These are phyloP conservation scores for Sporothrix brasiliensis DNA, from an alignment of 2,329 filamentous ascomycete genomes.

Conservation along the genomic window DNA sequence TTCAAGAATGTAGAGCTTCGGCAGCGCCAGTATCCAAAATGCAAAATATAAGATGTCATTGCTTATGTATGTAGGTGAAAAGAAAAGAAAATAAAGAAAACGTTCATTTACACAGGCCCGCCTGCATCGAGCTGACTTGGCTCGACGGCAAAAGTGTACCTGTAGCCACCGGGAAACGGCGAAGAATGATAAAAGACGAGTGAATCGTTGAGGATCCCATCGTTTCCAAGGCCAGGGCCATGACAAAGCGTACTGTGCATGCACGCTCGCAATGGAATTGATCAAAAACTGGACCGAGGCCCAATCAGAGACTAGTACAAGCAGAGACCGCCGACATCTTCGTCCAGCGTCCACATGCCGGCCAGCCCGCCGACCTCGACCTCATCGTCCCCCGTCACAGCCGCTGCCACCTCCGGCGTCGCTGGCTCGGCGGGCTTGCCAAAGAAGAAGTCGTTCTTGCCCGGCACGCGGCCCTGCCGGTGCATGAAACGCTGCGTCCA, in stretches of 20 bases:
- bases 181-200: constrained; percentile 16
- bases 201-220: constrained; percentile 11
- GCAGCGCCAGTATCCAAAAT: background rate
- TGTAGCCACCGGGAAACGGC: constrained; percentile 10
- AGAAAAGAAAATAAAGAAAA: too few relatives aligned
- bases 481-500: constrained; percentile 64
- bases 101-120: background rate
- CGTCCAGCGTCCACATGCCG: constrained; percentile 86
- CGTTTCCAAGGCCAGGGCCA: background rate
- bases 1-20: background rate
- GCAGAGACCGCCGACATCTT: constrained; percentile 69
- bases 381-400: constrained; percentile 39
- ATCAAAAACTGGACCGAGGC: background rate
- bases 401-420: constrained; percentile 43
- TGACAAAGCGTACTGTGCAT: background rate
- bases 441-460: constrained; percentile 60
- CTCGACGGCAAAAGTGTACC: background rate
- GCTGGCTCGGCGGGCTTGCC: constrained; percentile 52
- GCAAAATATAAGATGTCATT: background rate
- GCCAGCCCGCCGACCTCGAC: constrained; percentile 68
- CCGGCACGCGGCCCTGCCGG: constrained; percentile 53
- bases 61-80: background rate
- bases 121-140: background rate
- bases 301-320: constrained; percentile 46
- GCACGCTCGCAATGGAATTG: too few relatives aligned